phyloP scores from a whole-genome alignment of 2,329 filamentous ascomycete species.

The Fusarium albosuccineum region DNA sequence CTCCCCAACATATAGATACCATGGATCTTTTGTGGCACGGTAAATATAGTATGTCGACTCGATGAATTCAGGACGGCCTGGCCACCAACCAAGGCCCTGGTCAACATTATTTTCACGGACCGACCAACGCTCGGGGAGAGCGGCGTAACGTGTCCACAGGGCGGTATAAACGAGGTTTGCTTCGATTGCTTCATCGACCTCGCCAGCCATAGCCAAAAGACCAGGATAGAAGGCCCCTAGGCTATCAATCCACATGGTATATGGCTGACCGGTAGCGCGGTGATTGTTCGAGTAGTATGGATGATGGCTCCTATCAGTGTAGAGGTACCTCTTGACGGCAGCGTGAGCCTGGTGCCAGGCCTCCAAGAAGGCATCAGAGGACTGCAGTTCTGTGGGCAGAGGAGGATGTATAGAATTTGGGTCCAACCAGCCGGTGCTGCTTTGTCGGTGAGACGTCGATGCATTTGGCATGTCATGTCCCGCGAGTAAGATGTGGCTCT shows the following conservation, averaged over 20 bases:
- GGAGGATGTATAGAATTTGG: constrained; percentile 73
- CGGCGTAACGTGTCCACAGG: constrained; percentile 94
- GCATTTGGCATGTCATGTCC: constrained; percentile 73
- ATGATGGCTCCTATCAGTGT: constrained; percentile 80
- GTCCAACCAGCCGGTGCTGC: constrained; percentile 65
- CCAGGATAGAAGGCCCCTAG: constrained; percentile 96
- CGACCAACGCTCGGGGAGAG: constrained; percentile 94
- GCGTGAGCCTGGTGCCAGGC: constrained; percentile 89
- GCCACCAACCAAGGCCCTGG: constrained; percentile 92
- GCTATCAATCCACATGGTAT: constrained; percentile 96
- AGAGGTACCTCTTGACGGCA: constrained; percentile 91
- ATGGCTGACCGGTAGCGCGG: constrained; percentile 85
- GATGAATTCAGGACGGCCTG: constrained; percentile 94
- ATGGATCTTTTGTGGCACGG: constrained; percentile 90
- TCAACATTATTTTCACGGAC: constrained; percentile 86
- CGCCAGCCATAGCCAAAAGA: constrained; percentile 84
- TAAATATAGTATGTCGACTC: constrained; percentile 98
- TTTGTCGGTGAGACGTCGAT: constrained; percentile 56
- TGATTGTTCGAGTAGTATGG: constrained; percentile 96
- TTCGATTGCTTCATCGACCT: constrained; percentile 90
- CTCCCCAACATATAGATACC: constrained; percentile 95
- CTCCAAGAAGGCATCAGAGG: constrained; percentile 81
- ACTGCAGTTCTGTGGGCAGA: constrained; percentile 74
- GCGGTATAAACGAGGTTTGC: constrained; percentile 92
- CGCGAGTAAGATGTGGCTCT: constrained; percentile 91